phyloP scores from a whole-genome alignment of 352 stramenopile genomes.

The Phytophthora sansomeana region DNA sequence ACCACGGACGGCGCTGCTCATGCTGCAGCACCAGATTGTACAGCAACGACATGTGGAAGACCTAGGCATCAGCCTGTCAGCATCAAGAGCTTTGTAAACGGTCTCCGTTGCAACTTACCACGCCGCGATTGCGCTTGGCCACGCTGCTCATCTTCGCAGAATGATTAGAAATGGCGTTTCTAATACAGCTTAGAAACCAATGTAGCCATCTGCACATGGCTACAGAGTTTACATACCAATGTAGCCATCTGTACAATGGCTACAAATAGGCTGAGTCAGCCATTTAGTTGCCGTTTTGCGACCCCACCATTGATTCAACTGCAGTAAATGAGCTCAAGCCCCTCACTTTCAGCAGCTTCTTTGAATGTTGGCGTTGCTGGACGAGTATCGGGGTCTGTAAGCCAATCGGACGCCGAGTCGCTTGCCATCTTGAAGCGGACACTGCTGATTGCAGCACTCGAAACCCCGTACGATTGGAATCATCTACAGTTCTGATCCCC shows the following conservation, averaged over 20 bases:
- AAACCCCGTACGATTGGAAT: constrained; percentile 47
- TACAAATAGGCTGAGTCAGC: constrained; percentile 1
- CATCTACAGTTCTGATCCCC: background rate
- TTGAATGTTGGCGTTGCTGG: constrained; percentile 4
- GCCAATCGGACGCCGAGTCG: constrained; percentile 16
- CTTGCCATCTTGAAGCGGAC: constrained; percentile 39
- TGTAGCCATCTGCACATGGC: background rate
- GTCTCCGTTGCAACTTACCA: constrained; percentile 27
- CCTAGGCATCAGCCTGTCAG: constrained; percentile 28
- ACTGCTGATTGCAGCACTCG: constrained; percentile 54
- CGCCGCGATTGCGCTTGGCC: constrained; percentile 34
- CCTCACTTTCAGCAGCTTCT: background rate
- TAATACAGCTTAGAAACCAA: background rate
- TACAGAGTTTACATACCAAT: background rate
- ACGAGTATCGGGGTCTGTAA: constrained; percentile 1
- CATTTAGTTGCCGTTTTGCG: too few relatives aligned
- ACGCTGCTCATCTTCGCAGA: background rate
- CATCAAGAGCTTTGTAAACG: background rate
- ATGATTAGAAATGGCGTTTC: background rate
- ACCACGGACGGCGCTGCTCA: constrained; percentile 68
- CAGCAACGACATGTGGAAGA: constrained; percentile 83
- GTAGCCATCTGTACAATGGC: constrained; percentile 1
- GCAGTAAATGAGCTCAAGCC: constrained; percentile 8
- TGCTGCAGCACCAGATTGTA: constrained; percentile 74
- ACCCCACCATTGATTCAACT: background rate